phyloP scores from a whole-genome alignment of 257 asterid genomes.

The Anisodus tanguticus region DNA sequence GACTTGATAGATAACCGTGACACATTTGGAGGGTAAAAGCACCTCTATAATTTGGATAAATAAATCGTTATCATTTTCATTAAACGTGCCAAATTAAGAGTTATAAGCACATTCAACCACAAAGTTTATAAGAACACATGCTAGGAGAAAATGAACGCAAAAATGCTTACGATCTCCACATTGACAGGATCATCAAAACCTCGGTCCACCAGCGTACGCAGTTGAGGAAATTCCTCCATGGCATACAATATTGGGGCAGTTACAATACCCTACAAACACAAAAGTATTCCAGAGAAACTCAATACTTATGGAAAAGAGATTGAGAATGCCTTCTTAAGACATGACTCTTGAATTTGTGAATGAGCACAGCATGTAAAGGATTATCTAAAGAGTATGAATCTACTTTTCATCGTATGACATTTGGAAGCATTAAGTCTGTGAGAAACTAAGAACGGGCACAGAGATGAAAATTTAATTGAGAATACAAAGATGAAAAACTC shows the following conservation, averaged over 20 bases:
- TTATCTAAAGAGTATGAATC: neutral
- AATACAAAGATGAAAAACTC: neutral
- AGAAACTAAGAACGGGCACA: neutral
- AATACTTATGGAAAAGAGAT: neutral
- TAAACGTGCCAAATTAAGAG: neutral
- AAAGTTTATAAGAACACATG: neutral
- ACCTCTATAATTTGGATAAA: conserved; percentile 1
- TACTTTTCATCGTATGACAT: neutral
- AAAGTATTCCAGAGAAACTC: neutral
- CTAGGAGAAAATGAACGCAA: neutral
- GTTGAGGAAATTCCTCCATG: conserved; percentile 88
- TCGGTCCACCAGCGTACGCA: conserved; percentile 57
- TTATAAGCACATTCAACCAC: conserved; percentile 21
- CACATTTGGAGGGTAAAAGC: neutral
- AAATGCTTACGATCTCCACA: conserved; percentile 72
- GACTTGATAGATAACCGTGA: neutral
- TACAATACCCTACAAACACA: conserved; percentile 64
- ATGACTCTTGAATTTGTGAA: neutral
- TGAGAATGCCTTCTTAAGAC: conserved; percentile 5
- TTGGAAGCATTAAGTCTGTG: neutral
- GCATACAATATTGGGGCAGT: conserved; percentile 96
- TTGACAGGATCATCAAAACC: conserved; percentile 79
- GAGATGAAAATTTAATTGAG: neutral
- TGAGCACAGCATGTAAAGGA: neutral
- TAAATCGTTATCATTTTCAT: neutral